These are phyloP conservation scores for Fusarium sp. DNA, from an alignment of 2,329 filamentous ascomycete species.

Conservation along the genomic window DNA sequence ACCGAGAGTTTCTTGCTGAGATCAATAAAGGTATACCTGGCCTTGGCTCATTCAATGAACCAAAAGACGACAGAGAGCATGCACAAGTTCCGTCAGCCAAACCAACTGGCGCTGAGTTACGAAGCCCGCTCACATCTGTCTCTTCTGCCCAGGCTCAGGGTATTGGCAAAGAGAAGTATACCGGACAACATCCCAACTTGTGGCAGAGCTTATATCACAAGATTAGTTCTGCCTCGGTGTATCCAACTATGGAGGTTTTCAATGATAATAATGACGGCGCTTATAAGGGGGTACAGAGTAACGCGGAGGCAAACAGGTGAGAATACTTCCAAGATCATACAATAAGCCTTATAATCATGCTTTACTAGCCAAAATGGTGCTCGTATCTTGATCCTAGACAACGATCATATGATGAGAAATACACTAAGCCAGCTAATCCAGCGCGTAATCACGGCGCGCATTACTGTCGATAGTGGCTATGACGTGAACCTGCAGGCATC, in stretches of 20 bases:
- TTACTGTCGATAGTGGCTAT: background rate
- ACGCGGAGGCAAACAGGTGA: background rate
- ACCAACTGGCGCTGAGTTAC: background rate
- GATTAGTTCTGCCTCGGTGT: too few species aligned
- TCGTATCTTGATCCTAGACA: background rate
- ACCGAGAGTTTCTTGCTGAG: background rate
- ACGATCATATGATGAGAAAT: background rate
- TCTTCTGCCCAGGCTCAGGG: too few species aligned
- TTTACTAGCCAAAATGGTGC: background rate
- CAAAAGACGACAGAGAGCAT: fast-evolving
- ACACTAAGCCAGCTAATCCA: fast-evolving
- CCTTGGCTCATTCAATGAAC: fast-evolving
- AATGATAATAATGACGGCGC: too few species aligned
- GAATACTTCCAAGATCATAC: background rate
- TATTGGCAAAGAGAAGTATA: too few species aligned
- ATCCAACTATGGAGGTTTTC: too few species aligned
- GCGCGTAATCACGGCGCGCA: fast-evolving
- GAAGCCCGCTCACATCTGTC: background rate
- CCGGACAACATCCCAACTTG: too few species aligned
- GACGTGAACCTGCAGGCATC: background rate
- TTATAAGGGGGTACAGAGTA: too few species aligned
- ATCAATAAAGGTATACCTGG: fast-evolving
- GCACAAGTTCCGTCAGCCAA: fast-evolving
- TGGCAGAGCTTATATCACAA: too few species aligned
- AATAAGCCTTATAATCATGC: too few species aligned